Evolutionary conservation across 2,329 filamentous ascomycete genomes (phyloP), one percentile per base, ranked within the genome.

Genomic region (Talaromyces piceae): DNA sequence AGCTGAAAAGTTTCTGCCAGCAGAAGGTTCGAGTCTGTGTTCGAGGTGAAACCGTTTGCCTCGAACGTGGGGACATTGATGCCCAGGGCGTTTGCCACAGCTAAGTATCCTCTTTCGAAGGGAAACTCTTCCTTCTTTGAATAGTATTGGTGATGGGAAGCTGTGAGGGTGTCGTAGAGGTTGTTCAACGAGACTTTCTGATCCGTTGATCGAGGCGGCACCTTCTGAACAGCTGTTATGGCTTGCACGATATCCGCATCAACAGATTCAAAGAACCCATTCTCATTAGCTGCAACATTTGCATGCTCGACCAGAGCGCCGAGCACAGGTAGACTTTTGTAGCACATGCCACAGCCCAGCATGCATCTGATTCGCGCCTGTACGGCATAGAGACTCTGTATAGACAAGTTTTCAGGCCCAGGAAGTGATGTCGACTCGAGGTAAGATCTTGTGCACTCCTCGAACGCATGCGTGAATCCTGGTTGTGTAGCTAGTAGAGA

Each of bases 191-290:
- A 8, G 60, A 31, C 1, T 56, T 37, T 18, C 59, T 47, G 3
- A 50, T 41, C 61, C 1, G 58, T 55, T 9, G 56, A 45, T 2
- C 54, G 49, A 12, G 59, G 52, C 31, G 66, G 50, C 5, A 51
- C 56, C 51, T 69, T 70, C 50, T 70, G 64, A 4, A 70, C 57
- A 1, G 66, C 67, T 4, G 68, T 70, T 26, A 67, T 55, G 6
- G 65, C 58, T 55, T 69, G 68, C 12, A 70, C 63, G 31, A 70
- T 59, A 39, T 69, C 65, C 1, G 64, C 67, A 58, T 72, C 69
- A 13, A 70, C 55, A 2, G 58, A 55, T 1, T 61, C 62, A 5
- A 70, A 49, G 41, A 53, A 43, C 47, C 60, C 58, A 30, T 55
- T 30, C 18, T 45, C 26, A 33, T 47, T 20, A 20, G 13, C 33